Evolutionary conservation across 352 stramenopile species (phyloP).

Genomic region (Blastocystis sp.): DNA sequence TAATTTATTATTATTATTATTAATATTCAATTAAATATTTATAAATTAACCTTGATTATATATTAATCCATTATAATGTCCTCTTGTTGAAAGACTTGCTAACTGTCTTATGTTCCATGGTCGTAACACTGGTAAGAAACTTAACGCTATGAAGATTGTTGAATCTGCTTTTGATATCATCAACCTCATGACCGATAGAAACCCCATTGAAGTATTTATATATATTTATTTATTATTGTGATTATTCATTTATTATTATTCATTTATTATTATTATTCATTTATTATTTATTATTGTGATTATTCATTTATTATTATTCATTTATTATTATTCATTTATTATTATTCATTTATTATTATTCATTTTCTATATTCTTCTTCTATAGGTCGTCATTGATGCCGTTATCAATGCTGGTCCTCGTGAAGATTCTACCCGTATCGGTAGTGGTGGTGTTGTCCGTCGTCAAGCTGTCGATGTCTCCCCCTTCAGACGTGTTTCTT

Average conservation of each 20-base stretch:
- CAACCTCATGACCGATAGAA: slow-evolving; percentile 94
- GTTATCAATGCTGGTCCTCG: slow-evolving; percentile 79
- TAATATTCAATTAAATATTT: too few species aligned
- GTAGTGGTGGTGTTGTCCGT: slow-evolving; percentile 90
- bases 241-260: too few species aligned
- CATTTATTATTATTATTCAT: too few species aligned
- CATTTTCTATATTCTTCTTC: too few species aligned
- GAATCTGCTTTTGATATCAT: slow-evolving; percentile 98
- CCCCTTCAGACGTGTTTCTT: slow-evolving; percentile 93
- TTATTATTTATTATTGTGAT: too few species aligned
- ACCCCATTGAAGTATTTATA: slow-evolving; percentile 94
- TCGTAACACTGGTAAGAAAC: slow-evolving; percentile 98
- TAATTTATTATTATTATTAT: slow-evolving; percentile 15
- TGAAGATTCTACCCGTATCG: slow-evolving; percentile 96
- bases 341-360: too few species aligned
- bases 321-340: too few species aligned
- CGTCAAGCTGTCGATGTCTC: slow-evolving; percentile 97
- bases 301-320: too few species aligned
- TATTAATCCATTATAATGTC: too few species aligned
- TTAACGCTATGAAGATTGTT: slow-evolving; percentile 89
- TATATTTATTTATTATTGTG: too few species aligned
- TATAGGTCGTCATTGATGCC: slow-evolving; percentile 61
- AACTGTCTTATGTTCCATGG: slow-evolving; percentile 94
- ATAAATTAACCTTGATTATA: too few species aligned
- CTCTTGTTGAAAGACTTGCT: slow-evolving; percentile 86